Evolutionary conservation across 495 filamentous ascomycete genomes (phyloP), one percentile per base, ranked within the genome.

Genomic region (Penicillium egyptiacum): DNA sequence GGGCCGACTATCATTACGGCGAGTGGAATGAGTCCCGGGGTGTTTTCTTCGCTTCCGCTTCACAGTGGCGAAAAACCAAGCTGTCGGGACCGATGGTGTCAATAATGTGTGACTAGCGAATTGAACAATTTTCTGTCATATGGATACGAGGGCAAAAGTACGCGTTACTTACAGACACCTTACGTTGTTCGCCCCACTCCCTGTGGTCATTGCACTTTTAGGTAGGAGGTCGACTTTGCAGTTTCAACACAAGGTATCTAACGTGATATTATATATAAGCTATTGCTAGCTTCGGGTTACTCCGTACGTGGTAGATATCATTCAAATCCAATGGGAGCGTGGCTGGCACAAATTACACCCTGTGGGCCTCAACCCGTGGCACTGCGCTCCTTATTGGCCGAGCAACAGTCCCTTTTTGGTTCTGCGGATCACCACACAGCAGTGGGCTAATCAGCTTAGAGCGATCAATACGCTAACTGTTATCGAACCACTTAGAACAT

Each of bases 361-460:
- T n/a, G 35, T 39, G 35, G 35, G n/a, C 17, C 11, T 37, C 33
- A 5, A 28, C 25, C 50, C 35, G 6, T 3, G 31, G 5, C 20
- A 23, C 19, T 40, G 26, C 30, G 50, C 57, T 44, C 25, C 8
- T 51, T 31, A 64, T 61, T 61, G 58, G 58, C 19, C 12, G 0
- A 17, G 30, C 41, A 31, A 10, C 8, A 26, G 50, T 26, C 42
- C 47, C 45, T 44, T 58, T 37, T 19, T 44, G 40, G 44, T 43
- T 28, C 37, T 55, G 55, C 33, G 58, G 61, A 60, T 63, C 61
- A 30, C 41, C 50, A 45, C 33, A 19, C 42, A 39, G 19, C 8
- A 8, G 4, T 43, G 19, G 28, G 30, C 60, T 43, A 63, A 63
- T 60, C 56, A 63, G 11, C 20, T 16, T 17, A 12, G 12, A 45